Evolutionary conservation across 768 basidiomycete species (phyloP).

Genomic region (Amanita muscaria): DNA sequence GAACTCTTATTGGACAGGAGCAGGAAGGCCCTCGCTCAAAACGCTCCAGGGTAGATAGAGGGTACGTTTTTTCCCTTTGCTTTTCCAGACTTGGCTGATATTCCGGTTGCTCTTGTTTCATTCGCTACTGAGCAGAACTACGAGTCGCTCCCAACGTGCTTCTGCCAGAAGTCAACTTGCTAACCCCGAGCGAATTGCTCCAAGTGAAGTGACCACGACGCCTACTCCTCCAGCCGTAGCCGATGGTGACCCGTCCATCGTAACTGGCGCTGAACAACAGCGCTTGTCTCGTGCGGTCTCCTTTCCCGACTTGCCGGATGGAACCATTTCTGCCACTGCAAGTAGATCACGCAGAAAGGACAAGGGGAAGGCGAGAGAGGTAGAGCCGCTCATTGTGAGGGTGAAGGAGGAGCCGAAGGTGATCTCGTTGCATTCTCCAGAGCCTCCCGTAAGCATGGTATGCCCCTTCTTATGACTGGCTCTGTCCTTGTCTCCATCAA

Average conservation of each 20-base stretch:
- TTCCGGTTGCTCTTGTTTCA: constrained; percentile 11
- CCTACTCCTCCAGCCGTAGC: constrained; percentile 34
- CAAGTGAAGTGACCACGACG: constrained; percentile 26
- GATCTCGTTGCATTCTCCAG: constrained; percentile 36
- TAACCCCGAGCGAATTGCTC: constrained; percentile 28
- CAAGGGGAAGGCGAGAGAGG: constrained; percentile 48
- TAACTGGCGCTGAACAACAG: constrained; percentile 50
- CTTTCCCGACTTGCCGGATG: constrained; percentile 29
- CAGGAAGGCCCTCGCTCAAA: constrained; percentile 62
- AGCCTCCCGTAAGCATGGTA: constrained; percentile 36
- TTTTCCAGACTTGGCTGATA: constrained; percentile 16
- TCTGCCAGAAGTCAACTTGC: constrained; percentile 51
- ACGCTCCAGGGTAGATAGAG: constrained; percentile 64
- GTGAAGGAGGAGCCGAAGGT: constrained; percentile 47
- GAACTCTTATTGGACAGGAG: constrained; percentile 55
- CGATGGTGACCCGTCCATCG: constrained; percentile 44
- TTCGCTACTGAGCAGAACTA: constrained; percentile 36
- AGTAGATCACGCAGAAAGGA: constrained; percentile 34
- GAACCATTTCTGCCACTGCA: constrained; percentile 19
- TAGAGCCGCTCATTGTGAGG: constrained; percentile 27
- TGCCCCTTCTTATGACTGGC: constrained; percentile 13
- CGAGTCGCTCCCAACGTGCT: constrained; percentile 66
- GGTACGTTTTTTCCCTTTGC: constrained; percentile 36
- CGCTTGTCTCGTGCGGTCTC: constrained; percentile 61
- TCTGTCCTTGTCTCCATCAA: constrained; percentile 6